Evolutionary conservation across 306 rosid species (phyloP).

Genomic region (Glycine latifolia): DNA sequence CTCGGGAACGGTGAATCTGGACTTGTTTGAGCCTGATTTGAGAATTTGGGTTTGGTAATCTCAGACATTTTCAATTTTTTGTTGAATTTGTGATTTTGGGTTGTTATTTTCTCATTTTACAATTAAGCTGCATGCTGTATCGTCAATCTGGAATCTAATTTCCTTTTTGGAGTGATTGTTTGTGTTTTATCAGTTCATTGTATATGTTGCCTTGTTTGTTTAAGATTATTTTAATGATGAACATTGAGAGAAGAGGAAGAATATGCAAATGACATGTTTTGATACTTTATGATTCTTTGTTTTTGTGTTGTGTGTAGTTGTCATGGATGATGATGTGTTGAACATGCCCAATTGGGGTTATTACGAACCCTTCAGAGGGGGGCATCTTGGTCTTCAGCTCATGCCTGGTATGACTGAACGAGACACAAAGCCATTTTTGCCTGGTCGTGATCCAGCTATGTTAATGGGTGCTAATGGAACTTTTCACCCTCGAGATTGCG

Average conservation of each 20-base stretch:
- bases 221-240: constrained; percentile 33
- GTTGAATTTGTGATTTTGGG: constrained; percentile 2
- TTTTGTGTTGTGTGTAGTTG: constrained; percentile 59
- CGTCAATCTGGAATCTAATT: background rate
- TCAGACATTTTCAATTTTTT: background rate
- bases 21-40: constrained; percentile 32
- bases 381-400: constrained; percentile 92
- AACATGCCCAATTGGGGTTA: constrained; percentile 98
- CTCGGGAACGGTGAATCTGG: constrained; percentile 36
- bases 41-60: constrained; percentile 21
- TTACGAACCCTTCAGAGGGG: constrained; percentile 86
- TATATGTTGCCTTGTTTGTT: constrained; percentile 10
- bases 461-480: constrained; percentile 65
- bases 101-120: constrained; percentile 43
- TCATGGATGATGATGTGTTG: constrained; percentile 91
- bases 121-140: constrained; percentile 20
- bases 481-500: constrained; percentile 72
- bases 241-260: constrained; percentile 13
- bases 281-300: constrained; percentile 42
- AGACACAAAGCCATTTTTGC: constrained; percentile 70
- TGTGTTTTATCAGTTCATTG: background rate
- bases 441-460: constrained; percentile 76
- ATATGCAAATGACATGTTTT: constrained; percentile 9
- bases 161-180: background rate
- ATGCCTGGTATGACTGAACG: constrained; percentile 86